Conservation (phyloP, 2,329 filamentous ascomycete genomes). For the Penicillium sp. region DNA sequence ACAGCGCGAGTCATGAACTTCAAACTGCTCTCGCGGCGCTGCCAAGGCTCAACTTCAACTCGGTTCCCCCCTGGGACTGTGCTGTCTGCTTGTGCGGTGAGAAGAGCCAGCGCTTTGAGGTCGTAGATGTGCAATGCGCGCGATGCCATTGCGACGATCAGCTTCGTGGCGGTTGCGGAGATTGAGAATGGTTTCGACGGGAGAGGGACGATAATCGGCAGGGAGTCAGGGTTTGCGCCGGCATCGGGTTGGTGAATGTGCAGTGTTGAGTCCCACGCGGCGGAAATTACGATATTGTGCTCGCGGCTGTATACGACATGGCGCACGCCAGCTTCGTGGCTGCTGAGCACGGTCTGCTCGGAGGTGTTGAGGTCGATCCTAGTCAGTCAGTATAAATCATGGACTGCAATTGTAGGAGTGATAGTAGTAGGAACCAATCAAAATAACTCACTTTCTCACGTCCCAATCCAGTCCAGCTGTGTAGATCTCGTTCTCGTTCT, state of each 20-base stretch:
- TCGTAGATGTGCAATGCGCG: conserved; percentile 96
- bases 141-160: conserved; percentile 93
- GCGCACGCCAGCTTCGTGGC: conserved; percentile 76
- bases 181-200: conserved; percentile 89
- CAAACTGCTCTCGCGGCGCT: conserved; percentile 86
- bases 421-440: conserved; percentile 53
- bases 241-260: conserved; percentile 68
- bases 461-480: conserved; percentile 83
- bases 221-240: conserved; percentile 50
- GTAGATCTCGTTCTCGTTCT: conserved; percentile 78
- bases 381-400: conserved; percentile 13
- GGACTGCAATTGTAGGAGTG: conserved; percentile 51
- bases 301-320: conserved; percentile 77
- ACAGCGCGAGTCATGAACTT: conserved; percentile 95
- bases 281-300: conserved; percentile 77
- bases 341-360: conserved; percentile 71
- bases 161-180: conserved; percentile 72
- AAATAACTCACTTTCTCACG: conserved; percentile 65
- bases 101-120: conserved; percentile 63
- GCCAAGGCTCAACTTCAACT: conserved; percentile 73
- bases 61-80: conserved; percentile 37
- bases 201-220: conserved; percentile 66
- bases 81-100: conserved; percentile 50
- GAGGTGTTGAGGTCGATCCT: conserved; percentile 71
- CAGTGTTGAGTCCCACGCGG: conserved; percentile 89